These are phyloP conservation scores for Solanum bulbocastanum DNA, from an alignment of 257 asterid species.

Conservation along the genomic window DNA sequence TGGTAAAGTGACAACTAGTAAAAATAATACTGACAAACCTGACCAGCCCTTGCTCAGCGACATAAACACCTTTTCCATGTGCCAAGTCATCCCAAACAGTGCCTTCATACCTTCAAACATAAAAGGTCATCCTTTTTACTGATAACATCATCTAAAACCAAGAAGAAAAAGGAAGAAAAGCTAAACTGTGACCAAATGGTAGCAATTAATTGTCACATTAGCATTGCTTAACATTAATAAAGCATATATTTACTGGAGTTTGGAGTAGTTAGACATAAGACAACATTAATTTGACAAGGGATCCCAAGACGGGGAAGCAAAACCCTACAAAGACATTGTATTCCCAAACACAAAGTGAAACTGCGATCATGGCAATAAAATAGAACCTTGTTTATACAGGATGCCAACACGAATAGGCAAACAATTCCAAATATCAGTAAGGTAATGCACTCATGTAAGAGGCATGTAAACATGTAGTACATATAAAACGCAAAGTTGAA, in stretches of 20 bases:
- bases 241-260: not conserved
- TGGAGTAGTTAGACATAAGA: not conserved
- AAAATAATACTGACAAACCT: conserved; percentile 37
- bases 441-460: not conserved
- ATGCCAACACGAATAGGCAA: not conserved
- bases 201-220: not conserved
- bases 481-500: not conserved
- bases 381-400: not conserved
- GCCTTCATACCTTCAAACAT: conserved; percentile 77
- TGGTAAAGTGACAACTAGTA: not conserved
- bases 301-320: not conserved
- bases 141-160: not conserved
- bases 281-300: not conserved
- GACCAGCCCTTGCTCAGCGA: conserved; percentile 82
- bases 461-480: not conserved
- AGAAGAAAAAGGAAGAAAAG: not conserved
- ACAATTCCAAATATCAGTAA: not conserved
- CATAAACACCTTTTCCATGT: conserved; percentile 92
- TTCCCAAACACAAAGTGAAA: not conserved
- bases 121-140: not conserved
- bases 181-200: not conserved
- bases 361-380: not conserved
- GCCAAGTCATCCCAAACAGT: conserved; percentile 99
- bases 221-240: not conserved
- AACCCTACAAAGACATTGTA: not conserved